These are phyloP conservation scores for Colletotrichum karsti DNA, from an alignment of 2,329 filamentous ascomycete species.

Conservation along the genomic window DNA sequence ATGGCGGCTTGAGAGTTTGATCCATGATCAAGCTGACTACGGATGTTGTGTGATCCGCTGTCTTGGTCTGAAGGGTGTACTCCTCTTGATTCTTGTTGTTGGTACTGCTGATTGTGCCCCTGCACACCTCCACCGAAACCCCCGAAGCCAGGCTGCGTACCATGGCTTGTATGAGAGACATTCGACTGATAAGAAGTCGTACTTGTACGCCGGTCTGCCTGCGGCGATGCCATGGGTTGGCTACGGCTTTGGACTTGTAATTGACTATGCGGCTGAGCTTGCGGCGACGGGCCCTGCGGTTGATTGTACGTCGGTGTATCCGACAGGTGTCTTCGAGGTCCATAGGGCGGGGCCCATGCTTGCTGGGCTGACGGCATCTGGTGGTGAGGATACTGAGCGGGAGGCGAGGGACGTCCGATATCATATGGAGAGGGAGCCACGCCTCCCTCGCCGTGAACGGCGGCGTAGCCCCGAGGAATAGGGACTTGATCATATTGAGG, in stretches of 20 bases:
- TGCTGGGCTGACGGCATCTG: slow-evolving; percentile 23
- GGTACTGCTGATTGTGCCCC: background rate
- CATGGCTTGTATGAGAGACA: background rate
- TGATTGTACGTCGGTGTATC: slow-evolving; percentile 5
- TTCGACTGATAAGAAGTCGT: slow-evolving; percentile 16
- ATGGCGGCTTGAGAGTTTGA: background rate
- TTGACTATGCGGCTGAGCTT: background rate
- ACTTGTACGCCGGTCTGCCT: slow-evolving; percentile 13
- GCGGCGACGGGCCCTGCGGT: background rate
- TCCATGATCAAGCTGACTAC: background rate
- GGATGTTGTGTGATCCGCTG: background rate
- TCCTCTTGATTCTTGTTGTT: background rate
- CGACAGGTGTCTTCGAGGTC: slow-evolving; percentile 8
- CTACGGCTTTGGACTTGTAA: background rate
- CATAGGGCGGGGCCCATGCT: slow-evolving; percentile 17
- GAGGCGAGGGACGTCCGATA: slow-evolving; percentile 28
- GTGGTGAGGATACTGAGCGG: slow-evolving; percentile 25
- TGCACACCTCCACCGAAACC: background rate
- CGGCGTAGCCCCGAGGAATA: slow-evolving; percentile 45
- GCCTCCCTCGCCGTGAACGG: slow-evolving; percentile 46
- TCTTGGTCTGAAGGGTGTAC: background rate
- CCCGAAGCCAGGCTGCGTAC: background rate
- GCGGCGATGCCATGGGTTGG: background rate
- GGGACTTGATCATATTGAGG: slow-evolving; percentile 47
- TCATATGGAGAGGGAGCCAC: slow-evolving; percentile 39